Conservation (phyloP, 2,329 filamentous ascomycete species). For the Curvularia hawaiiensis region DNA sequence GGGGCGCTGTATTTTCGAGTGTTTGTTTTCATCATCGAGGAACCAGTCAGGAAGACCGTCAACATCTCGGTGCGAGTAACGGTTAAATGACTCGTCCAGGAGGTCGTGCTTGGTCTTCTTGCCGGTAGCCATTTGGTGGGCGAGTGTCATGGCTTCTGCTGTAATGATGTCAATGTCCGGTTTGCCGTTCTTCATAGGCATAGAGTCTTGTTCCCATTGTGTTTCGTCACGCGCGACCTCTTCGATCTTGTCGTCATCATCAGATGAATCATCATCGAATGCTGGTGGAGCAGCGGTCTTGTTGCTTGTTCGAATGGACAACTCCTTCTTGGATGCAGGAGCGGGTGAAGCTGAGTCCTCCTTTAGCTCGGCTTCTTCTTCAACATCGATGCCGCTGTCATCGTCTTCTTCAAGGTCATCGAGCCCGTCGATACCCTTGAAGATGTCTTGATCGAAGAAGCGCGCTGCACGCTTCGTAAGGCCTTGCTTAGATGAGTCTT, state of each 20-base stretch:
- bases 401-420: conserved; percentile 57
- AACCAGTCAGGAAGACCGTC: conserved; percentile 98
- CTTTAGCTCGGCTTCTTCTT: conserved; percentile 36
- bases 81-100: conserved; percentile 92
- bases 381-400: conserved; percentile 49
- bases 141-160: conserved; percentile 98
- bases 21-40: conserved; percentile 84
- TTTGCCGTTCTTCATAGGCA: conserved; percentile 66
- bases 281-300: conserved; percentile 24
- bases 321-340: conserved; percentile 19
- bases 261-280: conserved; percentile 43
- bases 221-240: conserved; percentile 62
- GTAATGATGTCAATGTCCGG: conserved; percentile 97
- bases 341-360: conserved; percentile 14
- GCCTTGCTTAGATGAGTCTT: conserved; percentile 57
- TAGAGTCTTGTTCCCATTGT: conserved; percentile 71
- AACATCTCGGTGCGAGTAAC: conserved; percentile 84
- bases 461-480: conserved; percentile 84
- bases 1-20: conserved; percentile 85
- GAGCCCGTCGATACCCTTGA: conserved; percentile 77
- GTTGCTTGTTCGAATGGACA: conserved; percentile 26
- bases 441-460: conserved; percentile 96
- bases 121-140: conserved; percentile 87
- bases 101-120: conserved; percentile 79
- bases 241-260: conserved; percentile 60